phyloP scores from a whole-genome alignment of 441 rosid genomes.

The Bocquillonia castaneifolia region DNA sequence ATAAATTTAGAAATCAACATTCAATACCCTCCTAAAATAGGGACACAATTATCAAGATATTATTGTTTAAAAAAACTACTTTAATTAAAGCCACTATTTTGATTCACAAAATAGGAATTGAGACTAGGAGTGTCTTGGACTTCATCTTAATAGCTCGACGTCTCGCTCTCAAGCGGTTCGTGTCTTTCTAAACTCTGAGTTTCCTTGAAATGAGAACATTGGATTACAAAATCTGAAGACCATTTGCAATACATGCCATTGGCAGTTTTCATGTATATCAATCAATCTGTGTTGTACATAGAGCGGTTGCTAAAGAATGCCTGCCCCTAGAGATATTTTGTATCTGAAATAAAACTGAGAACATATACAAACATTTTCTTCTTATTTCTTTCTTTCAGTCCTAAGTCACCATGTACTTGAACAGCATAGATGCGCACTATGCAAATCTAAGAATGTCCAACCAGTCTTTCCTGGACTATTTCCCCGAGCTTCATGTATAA shows the following conservation, averaged over 20 bases:
- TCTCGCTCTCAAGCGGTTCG: neutral
- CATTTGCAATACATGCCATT: constrained; percentile 3
- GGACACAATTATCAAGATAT: too few species aligned
- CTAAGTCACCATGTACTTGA: constrained; percentile 9
- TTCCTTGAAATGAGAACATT: neutral
- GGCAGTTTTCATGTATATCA: neutral
- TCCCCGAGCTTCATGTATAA: constrained; percentile 57
- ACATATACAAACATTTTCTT: constrained; percentile 24
- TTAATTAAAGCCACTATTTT: too few species aligned
- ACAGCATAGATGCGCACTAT: neutral
- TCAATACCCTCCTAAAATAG: too few species aligned
- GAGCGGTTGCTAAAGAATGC: constrained; percentile 21
- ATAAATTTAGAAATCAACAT: too few species aligned
- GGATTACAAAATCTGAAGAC: neutral
- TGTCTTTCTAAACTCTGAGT: too few species aligned
- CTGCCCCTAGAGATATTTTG: constrained; percentile 18
- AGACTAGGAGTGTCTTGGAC: neutral
- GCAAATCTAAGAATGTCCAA: constrained; percentile 28
- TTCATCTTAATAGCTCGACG: neutral
- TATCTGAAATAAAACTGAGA: constrained; percentile 14
- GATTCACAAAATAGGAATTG: too few species aligned
- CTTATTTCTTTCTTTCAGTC: neutral
- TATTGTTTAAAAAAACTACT: too few species aligned
- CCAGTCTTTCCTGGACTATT: constrained; percentile 47
- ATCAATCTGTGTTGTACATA: constrained; percentile 31